Percentiles rank a stretch among this genome's conserved stretches.
Evolutionary conservation across 106 monocot species (phyloP).

Genomic region (Dactylorhiza incarnata): DNA sequence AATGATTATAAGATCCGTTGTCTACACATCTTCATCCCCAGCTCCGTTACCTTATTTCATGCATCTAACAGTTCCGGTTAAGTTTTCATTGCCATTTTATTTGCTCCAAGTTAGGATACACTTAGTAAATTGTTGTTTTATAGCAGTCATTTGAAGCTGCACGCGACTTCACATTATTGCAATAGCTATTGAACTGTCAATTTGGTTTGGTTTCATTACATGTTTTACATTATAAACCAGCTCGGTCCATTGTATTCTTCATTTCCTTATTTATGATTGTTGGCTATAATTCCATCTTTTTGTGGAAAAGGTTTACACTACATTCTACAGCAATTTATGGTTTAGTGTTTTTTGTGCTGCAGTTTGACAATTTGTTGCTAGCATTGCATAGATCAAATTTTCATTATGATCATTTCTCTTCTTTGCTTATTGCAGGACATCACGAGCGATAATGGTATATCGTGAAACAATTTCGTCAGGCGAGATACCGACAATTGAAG

Average conservation of each 20-base stretch:
- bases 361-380: not conserved
- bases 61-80: not conserved
- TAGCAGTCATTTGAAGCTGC: too few relatives aligned
- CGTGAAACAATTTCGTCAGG: constrained; percentile 74
- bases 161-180: too few relatives aligned
- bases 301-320: not conserved
- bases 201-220: too few relatives aligned
- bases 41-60: not conserved
- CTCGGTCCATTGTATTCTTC: too few relatives aligned
- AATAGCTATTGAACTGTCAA: too few relatives aligned
- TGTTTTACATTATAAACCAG: too few relatives aligned
- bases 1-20: not conserved
- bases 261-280: too few relatives aligned
- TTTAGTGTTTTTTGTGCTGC: not conserved
- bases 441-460: constrained; percentile 59
- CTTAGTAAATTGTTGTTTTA: too few relatives aligned
- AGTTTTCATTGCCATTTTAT: not conserved
- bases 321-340: not conserved
- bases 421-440: constrained; percentile 52
- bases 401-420: not conserved
- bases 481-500: constrained; percentile 65
- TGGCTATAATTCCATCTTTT: not conserved
- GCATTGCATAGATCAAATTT: not conserved
- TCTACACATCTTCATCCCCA: not conserved
- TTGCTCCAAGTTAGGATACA: too few relatives aligned